Evolutionary conservation across 257 asterid species (phyloP).

Genomic region (Orobanche coerulescens): DNA sequence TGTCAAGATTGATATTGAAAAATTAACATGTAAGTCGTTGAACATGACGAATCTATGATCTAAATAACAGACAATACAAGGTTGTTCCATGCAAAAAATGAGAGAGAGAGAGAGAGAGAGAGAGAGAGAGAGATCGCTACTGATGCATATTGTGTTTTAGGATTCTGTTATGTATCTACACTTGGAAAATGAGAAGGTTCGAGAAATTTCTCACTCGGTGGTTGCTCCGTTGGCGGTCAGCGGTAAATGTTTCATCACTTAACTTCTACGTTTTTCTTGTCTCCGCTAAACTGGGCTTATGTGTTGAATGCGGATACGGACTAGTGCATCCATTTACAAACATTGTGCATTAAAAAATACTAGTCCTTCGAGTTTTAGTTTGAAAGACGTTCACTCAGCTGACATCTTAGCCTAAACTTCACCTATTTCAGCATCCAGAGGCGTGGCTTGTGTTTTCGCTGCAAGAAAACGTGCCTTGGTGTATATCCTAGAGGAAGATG

Average conservation of each 20-base stretch:
- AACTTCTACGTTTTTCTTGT: no score
- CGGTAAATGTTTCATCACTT: slow-evolving; percentile 50
- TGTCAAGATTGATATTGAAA: no score
- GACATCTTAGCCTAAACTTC: slow-evolving; percentile 11
- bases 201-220: slow-evolving; percentile 66
- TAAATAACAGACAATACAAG: no score
- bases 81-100: no score
- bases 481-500: slow-evolving; percentile 93
- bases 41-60: no score
- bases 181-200: slow-evolving; percentile 69
- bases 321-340: no score
- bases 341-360: neutral
- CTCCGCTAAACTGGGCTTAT: neutral
- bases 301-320: no score
- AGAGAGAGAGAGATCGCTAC: no score
- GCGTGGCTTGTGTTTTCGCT: slow-evolving; percentile 82
- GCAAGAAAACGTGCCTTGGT: slow-evolving; percentile 83
- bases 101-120: no score
- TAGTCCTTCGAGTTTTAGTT: slow-evolving; percentile 1
- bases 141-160: no score
- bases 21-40: no score
- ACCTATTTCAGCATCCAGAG: slow-evolving; percentile 81
- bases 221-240: slow-evolving; percentile 92
- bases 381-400: slow-evolving; percentile 14
- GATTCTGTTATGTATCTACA: slow-evolving; percentile 44